These are phyloP conservation scores for Tulasnella sp. DNA, from an alignment of 768 basidiomycete species.

Conservation along the genomic window DNA sequence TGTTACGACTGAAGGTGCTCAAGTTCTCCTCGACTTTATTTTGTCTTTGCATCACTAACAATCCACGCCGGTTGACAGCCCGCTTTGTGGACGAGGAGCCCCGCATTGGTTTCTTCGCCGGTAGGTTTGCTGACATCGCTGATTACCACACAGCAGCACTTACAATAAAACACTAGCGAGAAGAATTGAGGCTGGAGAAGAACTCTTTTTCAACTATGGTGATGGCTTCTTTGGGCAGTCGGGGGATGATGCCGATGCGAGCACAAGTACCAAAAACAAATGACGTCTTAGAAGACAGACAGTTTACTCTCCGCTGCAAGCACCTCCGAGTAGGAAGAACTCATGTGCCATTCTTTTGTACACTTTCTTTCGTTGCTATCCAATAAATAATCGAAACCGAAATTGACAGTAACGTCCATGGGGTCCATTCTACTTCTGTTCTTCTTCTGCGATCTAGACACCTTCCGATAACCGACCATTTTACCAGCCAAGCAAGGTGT, in stretches of 20 bases:
- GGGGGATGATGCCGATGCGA: not conserved
- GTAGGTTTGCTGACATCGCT: constrained; percentile 45
- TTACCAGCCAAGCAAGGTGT: not conserved
- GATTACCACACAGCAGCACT: constrained; percentile 13
- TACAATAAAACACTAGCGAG: constrained; percentile 44
- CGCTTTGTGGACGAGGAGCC: constrained; percentile 66
- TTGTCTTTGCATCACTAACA: not conserved
- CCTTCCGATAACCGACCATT: not conserved
- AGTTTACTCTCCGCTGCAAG: not conserved
- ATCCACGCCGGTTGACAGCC: constrained; percentile 46
- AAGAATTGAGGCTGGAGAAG: constrained; percentile 50
- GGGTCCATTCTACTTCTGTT: not conserved
- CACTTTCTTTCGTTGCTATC: not conserved
- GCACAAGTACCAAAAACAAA: not conserved
- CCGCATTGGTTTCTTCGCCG: constrained; percentile 64
- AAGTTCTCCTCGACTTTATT: not conserved
- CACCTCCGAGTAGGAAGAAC: too few species aligned
- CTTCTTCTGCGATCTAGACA: too few species aligned
- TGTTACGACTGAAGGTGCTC: constrained; percentile 52
- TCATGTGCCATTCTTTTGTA: not conserved
- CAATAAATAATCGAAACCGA: not conserved
- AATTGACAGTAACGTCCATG: not conserved
- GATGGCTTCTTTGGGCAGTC: not conserved
- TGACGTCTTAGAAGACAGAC: not conserved
- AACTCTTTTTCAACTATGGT: constrained; percentile 65